A percentile compares a stretch with the other conserved stretches of the same genome.
Evolutionary conservation across 441 rosid species (phyloP).

Genomic region (Populus hybrid): DNA sequence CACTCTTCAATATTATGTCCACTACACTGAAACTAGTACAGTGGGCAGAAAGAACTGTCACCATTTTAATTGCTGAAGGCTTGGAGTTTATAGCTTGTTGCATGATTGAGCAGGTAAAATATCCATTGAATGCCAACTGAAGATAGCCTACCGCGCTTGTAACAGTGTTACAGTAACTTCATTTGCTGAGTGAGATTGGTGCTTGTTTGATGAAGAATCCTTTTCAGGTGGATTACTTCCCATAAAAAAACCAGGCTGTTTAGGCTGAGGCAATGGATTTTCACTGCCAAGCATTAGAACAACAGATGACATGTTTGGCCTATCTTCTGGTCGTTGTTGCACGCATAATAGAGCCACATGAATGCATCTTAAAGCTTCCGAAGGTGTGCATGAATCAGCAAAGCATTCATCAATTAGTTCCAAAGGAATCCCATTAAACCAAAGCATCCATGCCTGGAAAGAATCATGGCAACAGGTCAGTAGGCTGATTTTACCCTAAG

Average conservation of each 20-base stretch:
- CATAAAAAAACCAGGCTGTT: slow-evolving; percentile 19
- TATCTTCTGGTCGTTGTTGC: slow-evolving; percentile 21
- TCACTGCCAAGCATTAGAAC: slow-evolving; percentile 20
- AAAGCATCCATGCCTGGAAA: slow-evolving; percentile 21
- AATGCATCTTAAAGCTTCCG: slow-evolving; percentile 11
- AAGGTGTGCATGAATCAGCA: not conserved
- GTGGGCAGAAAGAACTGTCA: too few species aligned
- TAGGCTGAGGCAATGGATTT: slow-evolving; percentile 9
- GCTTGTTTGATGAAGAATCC: not conserved
- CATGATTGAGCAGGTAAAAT: too few species aligned
- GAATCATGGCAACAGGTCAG: not conserved
- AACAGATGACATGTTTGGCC: slow-evolving; percentile 23
- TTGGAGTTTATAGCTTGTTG: too few species aligned
- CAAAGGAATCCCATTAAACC: not conserved
- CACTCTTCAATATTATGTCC: too few species aligned
- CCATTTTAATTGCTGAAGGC: too few species aligned
- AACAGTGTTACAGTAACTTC: slow-evolving; percentile 4
- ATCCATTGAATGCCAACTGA: not conserved
- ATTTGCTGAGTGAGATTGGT: not conserved
- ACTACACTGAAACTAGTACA: too few species aligned
- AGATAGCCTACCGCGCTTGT: not conserved
- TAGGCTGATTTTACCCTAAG: not conserved
- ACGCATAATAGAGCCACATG: slow-evolving; percentile 21
- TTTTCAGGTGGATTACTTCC: slow-evolving; percentile 1
- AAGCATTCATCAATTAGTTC: not conserved